Evolutionary conservation across 306 rosid species (phyloP).

Genomic region (Malus fusca): DNA sequence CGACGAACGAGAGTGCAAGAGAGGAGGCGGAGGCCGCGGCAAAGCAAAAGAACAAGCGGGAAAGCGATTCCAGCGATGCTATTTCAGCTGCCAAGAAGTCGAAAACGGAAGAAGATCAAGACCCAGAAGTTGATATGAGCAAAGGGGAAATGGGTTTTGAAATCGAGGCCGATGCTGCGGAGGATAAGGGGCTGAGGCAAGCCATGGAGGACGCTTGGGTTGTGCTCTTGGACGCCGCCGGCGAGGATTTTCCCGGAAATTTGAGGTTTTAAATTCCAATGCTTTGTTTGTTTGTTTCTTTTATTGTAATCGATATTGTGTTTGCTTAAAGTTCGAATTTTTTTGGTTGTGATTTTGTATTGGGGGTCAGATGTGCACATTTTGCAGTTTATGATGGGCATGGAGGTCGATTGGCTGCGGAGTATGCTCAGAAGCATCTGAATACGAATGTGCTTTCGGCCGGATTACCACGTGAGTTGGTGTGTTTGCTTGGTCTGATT

Average conservation of each 20-base stretch:
- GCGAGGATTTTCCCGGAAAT: slow-evolving; percentile 45
- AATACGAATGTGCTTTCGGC: slow-evolving; percentile 68
- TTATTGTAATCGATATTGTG: background rate
- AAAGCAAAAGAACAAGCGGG: slow-evolving; percentile 32
- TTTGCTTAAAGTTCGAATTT: background rate
- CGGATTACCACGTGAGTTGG: slow-evolving; percentile 99
- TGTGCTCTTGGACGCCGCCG: slow-evolving; percentile 53
- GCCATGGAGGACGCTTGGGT: slow-evolving; percentile 84
- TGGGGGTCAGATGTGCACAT: slow-evolving; percentile 55
- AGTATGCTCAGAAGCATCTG: slow-evolving; percentile 67
- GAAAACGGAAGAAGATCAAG: slow-evolving; percentile 22
- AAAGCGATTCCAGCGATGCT: slow-evolving; percentile 10
- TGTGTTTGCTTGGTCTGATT: slow-evolving; percentile 82
- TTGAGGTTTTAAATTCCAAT: slow-evolving; percentile 43
- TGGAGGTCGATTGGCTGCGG: slow-evolving; percentile 91
- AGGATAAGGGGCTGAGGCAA: slow-evolving; percentile 79
- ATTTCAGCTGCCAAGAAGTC: slow-evolving; percentile 25
- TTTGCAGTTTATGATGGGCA: slow-evolving; percentile 91
- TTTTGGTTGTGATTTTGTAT: slow-evolving; percentile 6
- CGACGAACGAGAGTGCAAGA: slow-evolving; percentile 6
- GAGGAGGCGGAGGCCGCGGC: slow-evolving; percentile 1
- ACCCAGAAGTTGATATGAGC: slow-evolving; percentile 6
- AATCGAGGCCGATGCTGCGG: slow-evolving; percentile 75
- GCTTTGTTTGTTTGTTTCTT: background rate
- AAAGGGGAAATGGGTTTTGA: slow-evolving; percentile 29